Conservation (phyloP, 768 basidiomycete genomes). For the Hemileccinum impolitum region DNA sequence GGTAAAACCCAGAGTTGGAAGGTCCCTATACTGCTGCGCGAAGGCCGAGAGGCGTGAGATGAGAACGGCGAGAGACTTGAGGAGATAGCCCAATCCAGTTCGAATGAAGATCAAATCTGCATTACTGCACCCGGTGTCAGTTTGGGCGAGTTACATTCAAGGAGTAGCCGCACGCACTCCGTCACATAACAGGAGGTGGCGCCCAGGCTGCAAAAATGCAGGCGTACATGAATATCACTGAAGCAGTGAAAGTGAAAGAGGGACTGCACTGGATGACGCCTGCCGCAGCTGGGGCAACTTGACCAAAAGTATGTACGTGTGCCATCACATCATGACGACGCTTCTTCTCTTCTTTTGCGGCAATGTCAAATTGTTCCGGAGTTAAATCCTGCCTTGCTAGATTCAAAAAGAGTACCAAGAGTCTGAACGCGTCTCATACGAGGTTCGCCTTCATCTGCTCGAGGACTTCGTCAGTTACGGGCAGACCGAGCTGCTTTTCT, state of each 20-base stretch:
- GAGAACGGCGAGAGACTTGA: constrained; percentile 84
- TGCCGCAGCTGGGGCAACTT: constrained; percentile 89
- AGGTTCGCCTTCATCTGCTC: constrained; percentile 93
- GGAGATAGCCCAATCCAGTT: constrained; percentile 76
- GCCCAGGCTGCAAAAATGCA: constrained; percentile 57
- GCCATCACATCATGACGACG: constrained; percentile 99
- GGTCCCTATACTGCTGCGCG: constrained; percentile 78
- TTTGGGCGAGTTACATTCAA: neutral
- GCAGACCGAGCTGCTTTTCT: constrained; percentile 91
- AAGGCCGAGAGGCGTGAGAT: constrained; percentile 87
- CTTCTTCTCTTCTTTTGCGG: constrained; percentile 95
- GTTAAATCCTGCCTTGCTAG: constrained; percentile 62
- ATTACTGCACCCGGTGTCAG: constrained; percentile 56
- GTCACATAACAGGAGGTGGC: constrained; percentile 99
- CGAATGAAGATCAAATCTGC: constrained; percentile 98
- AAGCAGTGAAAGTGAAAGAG: constrained; percentile 4
- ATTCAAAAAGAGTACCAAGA: constrained; percentile 4
- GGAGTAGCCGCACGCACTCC: constrained; percentile 56
- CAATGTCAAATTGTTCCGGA: constrained; percentile 85
- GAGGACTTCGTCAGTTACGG: constrained; percentile 87
- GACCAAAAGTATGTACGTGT: constrained; percentile 96
- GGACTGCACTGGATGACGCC: constrained; percentile 86
- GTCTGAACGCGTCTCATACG: constrained; percentile 36
- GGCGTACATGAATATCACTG: constrained; percentile 9
- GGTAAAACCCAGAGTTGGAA: constrained; percentile 95